Evolutionary conservation across 768 basidiomycete genomes (phyloP).

Genomic region (Austroboletus eburneus): DNA sequence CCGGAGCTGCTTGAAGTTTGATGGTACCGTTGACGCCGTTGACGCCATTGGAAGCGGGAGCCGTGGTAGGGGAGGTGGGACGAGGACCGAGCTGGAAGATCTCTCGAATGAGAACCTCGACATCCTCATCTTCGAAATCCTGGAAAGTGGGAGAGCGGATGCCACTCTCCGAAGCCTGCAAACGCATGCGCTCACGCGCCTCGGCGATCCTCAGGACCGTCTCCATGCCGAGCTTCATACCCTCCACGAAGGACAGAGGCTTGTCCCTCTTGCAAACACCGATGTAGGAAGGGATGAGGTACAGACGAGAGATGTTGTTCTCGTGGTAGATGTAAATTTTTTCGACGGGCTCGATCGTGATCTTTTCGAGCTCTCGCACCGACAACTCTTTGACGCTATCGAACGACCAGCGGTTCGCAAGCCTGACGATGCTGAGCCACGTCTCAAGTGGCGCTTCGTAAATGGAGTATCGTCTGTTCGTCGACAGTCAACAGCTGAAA

Average conservation of each 20-base stretch:
- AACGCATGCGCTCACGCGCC: conserved; percentile 39
- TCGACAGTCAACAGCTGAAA: neutral
- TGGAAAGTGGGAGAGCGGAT: conserved; percentile 30
- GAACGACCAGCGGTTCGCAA: conserved; percentile 41
- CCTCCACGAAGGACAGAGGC: conserved; percentile 37
- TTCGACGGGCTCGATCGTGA: conserved; percentile 33
- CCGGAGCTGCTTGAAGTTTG: conserved; percentile 21
- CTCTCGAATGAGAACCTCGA: conserved; percentile 25
- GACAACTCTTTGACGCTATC: conserved; percentile 36
- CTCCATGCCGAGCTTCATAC: conserved; percentile 38
- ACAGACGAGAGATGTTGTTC: conserved; percentile 31
- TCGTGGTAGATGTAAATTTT: conserved; percentile 38
- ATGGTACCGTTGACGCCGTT: conserved; percentile 11
- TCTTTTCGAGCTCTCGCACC: conserved; percentile 36
- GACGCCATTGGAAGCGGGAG: conserved; percentile 6
- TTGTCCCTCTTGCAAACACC: conserved; percentile 35
- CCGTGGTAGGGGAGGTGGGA: conserved; percentile 18
- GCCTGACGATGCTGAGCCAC: conserved; percentile 39
- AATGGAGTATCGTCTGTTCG: conserved; percentile 32
- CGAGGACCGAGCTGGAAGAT: conserved; percentile 28
- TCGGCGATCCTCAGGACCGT: conserved; percentile 35
- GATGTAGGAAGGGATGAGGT: conserved; percentile 35
- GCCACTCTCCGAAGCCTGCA: conserved; percentile 28
- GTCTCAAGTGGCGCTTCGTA: conserved; percentile 38
- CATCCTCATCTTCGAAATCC: conserved; percentile 28